phyloP scores from a whole-genome alignment of 768 basidiomycete genomes.

The Lentinula lateritia region DNA sequence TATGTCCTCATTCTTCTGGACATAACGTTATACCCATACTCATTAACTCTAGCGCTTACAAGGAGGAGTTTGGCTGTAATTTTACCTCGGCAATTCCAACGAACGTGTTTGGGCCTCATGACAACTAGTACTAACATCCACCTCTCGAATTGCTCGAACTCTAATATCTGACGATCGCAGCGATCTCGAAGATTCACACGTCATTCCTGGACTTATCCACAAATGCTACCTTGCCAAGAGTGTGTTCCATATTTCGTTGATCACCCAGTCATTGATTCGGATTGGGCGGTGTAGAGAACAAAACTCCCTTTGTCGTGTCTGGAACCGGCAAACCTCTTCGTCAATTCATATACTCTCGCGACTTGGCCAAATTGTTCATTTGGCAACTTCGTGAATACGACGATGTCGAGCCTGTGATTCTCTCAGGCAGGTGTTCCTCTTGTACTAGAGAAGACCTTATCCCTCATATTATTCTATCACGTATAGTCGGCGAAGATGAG shows the following conservation, averaged over 20 bases:
- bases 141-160: neutral
- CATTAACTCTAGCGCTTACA: conserved; percentile 68
- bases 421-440: conserved; percentile 54
- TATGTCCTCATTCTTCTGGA: conserved; percentile 27
- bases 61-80: conserved; percentile 90
- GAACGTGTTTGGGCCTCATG: conserved; percentile 92
- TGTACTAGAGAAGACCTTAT: neutral
- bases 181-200: conserved; percentile 86
- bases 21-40: neutral
- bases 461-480: neutral
- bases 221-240: conserved; percentile 91
- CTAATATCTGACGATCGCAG: conserved; percentile 30
- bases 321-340: conserved; percentile 90
- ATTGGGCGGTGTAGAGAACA: conserved; percentile 48
- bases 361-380: conserved; percentile 93
- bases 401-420: conserved; percentile 88
- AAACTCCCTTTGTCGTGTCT: conserved; percentile 79
- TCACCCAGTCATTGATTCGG: neutral
- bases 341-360: conserved; percentile 97
- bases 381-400: conserved; percentile 90
- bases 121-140: conserved; percentile 69
- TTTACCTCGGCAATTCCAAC: conserved; percentile 97
- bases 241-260: conserved; percentile 21
- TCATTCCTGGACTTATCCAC: conserved; percentile 91
- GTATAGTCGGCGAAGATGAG: conserved; percentile 84